These are phyloP conservation scores for Mycena filopes DNA, from an alignment of 768 basidiomycete species.

Conservation along the genomic window DNA sequence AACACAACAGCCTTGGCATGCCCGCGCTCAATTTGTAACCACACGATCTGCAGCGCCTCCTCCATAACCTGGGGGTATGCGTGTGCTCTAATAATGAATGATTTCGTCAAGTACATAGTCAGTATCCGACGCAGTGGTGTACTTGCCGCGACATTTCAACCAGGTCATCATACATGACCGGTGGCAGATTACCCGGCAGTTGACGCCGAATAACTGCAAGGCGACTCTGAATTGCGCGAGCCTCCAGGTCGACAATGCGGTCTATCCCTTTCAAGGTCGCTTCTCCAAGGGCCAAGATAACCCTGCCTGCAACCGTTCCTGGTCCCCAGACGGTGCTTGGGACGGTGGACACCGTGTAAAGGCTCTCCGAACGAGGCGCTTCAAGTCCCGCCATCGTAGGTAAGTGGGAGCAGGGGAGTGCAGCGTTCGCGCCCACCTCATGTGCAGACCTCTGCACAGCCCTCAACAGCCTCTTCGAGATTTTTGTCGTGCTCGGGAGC, in stretches of 20 bases:
- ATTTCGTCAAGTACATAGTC: too few species aligned
- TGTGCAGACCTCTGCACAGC: too few species aligned
- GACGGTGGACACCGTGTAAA: slow-evolving; percentile 13
- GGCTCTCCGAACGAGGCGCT: neutral
- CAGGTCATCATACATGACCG: slow-evolving; percentile 6
- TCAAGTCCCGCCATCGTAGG: too few species aligned
- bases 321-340: slow-evolving; percentile 18
- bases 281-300: slow-evolving; percentile 15
- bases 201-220: neutral
- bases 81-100: too few species aligned
- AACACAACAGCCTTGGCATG: too few species aligned
- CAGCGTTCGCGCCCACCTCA: too few species aligned
- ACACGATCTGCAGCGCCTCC: too few species aligned
- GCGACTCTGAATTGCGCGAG: neutral
- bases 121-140: neutral
- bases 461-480: too few species aligned
- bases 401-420: too few species aligned
- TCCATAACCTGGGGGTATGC: too few species aligned
- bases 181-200: neutral
- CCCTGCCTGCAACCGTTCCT: slow-evolving; percentile 13
- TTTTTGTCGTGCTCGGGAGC: too few species aligned
- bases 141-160: slow-evolving; percentile 12
- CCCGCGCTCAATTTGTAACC: too few species aligned
- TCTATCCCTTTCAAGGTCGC: slow-evolving; percentile 11
- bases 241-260: slow-evolving; percentile 4